Evolutionary conservation across 164 flowering plant species (phyloP), one percentile per base, ranked within the genome.

Genomic region (Cinnamomum chago): DNA sequence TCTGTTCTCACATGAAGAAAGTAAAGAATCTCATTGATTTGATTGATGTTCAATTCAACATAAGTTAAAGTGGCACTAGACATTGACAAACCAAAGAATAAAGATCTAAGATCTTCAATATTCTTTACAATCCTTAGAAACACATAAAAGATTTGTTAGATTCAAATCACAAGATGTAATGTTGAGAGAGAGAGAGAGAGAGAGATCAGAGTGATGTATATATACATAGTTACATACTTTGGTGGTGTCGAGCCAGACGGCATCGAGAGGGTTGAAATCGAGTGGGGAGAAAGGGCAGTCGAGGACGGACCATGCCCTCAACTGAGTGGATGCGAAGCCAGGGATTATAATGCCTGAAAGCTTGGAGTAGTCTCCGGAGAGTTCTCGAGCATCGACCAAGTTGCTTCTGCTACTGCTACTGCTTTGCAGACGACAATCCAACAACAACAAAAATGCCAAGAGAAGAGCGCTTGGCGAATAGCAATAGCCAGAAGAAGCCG

Each of bases 211-310:
- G 60, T 11, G 60, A 20, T 3, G n/a, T 15, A 3, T 11, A 3
- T 1, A 18, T 24, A 24, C 25, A 24, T 84, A 93, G 98, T 85
- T 24, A 24, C 25, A 24, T 84, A 93, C 99, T 85, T 90, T 93
- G 79, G 97, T 90, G 69, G 89, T 81, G 80, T 95, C 99, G 52
- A 95, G 97, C 99, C 99, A 93, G 76, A 95, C 98, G 40, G 89
- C 74, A 78, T 95, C 99, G 75, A 95, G 99, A 40, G 99, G 99
- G 74, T 95, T 95, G 89, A 95, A 95, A 85, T 93, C 97, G 79
- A 95, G 92, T 27, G 98, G 99, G 55, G 97, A 90, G 88, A 84
- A 95, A 28, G 99, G 97, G 77, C 99, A 95, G 80, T 93, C 98
- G 67, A 93, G 89, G 33, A 93, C 84, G 4, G 99, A 93, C 98